phyloP scores from a whole-genome alignment of 257 asterid species.

The Solanum chilense region DNA sequence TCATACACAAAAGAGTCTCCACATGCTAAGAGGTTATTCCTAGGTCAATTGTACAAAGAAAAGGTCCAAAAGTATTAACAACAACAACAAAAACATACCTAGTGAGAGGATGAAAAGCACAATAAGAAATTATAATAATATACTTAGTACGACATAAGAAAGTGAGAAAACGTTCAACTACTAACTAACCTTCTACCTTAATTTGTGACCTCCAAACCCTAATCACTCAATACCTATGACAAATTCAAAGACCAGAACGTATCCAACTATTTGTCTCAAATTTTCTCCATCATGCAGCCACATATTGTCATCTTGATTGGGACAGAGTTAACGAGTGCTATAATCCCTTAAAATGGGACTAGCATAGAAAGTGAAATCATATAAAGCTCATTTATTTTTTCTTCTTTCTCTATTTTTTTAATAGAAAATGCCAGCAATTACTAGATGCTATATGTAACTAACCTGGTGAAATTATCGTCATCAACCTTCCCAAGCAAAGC shows the following conservation, averaged over 20 bases:
- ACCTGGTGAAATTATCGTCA: constrained; percentile 71
- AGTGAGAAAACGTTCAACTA: not conserved
- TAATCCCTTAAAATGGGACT: not conserved
- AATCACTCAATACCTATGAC: not conserved
- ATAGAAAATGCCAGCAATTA: constrained; percentile 3
- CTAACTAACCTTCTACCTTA: not conserved
- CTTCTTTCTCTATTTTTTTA: not conserved
- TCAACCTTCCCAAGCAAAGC: constrained; percentile 68
- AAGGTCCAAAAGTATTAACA: not conserved
- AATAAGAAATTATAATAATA: no score
- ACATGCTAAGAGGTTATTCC: not conserved
- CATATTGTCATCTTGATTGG: not conserved
- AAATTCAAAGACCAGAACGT: not conserved
- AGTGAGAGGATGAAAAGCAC: no score
- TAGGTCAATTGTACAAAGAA: not conserved
- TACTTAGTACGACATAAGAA: not conserved
- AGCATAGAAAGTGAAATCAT: not conserved
- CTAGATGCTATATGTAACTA: constrained; percentile 8
- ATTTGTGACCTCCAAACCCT: not conserved
- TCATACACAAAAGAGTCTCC: no score
- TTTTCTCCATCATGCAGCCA: not conserved
- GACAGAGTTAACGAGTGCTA: not conserved
- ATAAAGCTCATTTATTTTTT: not conserved
- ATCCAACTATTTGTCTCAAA: not conserved
- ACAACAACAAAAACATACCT: no score